A percentile compares a stretch with the other conserved stretches of the same genome.
These are phyloP conservation scores for Cutaneotrichosporon sp. DNA, from an alignment of 1,284 basidiomycete species.

Conservation along the genomic window DNA sequence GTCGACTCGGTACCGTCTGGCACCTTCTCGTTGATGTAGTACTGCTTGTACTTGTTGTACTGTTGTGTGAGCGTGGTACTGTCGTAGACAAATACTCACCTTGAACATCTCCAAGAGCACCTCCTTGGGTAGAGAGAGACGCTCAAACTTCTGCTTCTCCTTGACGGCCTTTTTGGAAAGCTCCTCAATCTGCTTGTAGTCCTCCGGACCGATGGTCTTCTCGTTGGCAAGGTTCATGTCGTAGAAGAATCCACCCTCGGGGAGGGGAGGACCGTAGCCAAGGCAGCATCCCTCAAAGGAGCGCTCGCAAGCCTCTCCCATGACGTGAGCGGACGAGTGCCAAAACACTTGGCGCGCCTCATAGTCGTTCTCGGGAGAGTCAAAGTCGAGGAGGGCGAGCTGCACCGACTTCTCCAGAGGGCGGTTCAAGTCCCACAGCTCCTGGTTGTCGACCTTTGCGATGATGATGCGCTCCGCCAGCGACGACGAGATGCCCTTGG, in stretches of 20 bases:
- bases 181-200: conserved; percentile 88
- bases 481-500: conserved; percentile 79
- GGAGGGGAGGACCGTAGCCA: conserved; percentile 87
- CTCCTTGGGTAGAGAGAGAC: conserved; percentile 88
- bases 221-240: conserved; percentile 66
- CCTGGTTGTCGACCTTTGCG: conserved; percentile 76
- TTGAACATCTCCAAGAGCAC: conserved; percentile 93
- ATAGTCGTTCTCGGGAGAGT: conserved; percentile 78
- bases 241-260: conserved; percentile 99
- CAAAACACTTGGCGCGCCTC: conserved; percentile 88
- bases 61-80: conserved; percentile 41
- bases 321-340: conserved; percentile 98
- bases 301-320: conserved; percentile 95
- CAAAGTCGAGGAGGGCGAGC: conserved; percentile 88
- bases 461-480: conserved; percentile 88
- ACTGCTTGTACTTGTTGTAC: conserved; percentile 99
- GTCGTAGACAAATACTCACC: conserved; percentile 52
- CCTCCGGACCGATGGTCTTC: conserved; percentile 68
- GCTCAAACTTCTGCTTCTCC: conserved; percentile 96
- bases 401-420: conserved; percentile 79
- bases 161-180: conserved; percentile 82
- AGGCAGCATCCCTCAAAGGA: conserved; percentile 92
- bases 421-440: conserved; percentile 91
- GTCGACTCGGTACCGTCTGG: conserved; percentile 96
- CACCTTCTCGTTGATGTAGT: conserved; percentile 93